phyloP scores from a whole-genome alignment of 306 rosid genomes.

The Inga oerstediana region DNA sequence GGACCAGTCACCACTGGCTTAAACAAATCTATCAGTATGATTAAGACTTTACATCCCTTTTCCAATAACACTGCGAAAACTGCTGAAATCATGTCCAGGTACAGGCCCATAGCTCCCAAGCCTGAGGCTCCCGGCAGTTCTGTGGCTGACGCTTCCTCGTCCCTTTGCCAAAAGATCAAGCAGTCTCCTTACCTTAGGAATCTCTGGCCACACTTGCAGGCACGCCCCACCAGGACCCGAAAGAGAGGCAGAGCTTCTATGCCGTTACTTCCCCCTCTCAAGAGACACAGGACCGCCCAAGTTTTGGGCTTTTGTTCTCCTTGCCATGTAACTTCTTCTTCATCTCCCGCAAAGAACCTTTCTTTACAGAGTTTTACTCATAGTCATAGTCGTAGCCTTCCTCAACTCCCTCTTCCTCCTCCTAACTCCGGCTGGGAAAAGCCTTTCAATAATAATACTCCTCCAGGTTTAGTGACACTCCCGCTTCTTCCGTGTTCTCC shows the following conservation, averaged over 20 bases:
- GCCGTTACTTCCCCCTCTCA: conserved; percentile 47
- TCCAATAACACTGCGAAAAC: conserved; percentile 60
- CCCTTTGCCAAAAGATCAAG: conserved; percentile 47
- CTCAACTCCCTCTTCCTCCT: conserved; percentile 44
- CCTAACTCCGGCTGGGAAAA: conserved; percentile 32
- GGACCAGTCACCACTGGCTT: background rate
- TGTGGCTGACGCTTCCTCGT: conserved; percentile 19
- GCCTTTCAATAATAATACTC: background rate
- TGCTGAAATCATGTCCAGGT: conserved; percentile 91
- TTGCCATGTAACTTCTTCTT: background rate
- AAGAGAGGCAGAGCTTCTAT: conserved; percentile 69
- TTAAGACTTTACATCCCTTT: conserved; percentile 75
- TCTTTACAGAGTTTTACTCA: conserved; percentile 51
- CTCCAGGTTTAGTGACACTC: conserved; percentile 44
- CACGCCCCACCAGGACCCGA: conserved; percentile 85
- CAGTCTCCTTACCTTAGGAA: conserved; percentile 77
- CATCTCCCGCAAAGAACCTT: background rate
- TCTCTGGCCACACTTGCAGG: conserved; percentile 88
- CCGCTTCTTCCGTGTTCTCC: conserved; percentile 52
- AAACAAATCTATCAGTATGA: conserved; percentile 46
- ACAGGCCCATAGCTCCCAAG: conserved; percentile 91
- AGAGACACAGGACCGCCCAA: conserved; percentile 54
- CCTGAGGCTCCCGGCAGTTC: conserved; percentile 61
- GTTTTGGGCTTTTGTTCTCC: conserved; percentile 43
- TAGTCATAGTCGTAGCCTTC: conserved; percentile 13